Evolutionary conservation across 805 yeast genomes (phyloP).

Genomic region (Jamesozyma gamospora): DNA sequence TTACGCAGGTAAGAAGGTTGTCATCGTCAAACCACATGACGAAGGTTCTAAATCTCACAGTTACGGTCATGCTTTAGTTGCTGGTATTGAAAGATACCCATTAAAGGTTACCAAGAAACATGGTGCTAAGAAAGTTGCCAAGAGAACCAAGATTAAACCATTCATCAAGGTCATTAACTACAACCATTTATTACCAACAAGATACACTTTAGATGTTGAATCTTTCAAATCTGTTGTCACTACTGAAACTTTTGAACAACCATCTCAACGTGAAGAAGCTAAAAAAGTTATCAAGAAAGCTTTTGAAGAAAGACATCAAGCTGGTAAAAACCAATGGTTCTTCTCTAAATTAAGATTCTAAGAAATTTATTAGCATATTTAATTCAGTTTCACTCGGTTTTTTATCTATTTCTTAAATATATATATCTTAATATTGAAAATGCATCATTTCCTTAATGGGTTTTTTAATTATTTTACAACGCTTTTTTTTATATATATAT

Average conservation of each 20-base stretch:
- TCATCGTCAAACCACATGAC: conserved; percentile 95
- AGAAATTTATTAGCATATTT: conserved; percentile 15
- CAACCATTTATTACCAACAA: conserved; percentile 99
- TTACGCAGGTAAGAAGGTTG: conserved; percentile 99
- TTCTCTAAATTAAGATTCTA: conserved; percentile 94
- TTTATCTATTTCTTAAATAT: no score
- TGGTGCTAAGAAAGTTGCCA: conserved; percentile 93
- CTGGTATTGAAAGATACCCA: conserved; percentile 98
- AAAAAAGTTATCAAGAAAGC: conserved; percentile 98
- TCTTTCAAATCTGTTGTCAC: conserved; percentile 84
- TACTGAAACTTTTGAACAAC: conserved; percentile 91
- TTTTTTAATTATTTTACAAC: not conserved
- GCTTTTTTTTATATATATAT: not conserved
- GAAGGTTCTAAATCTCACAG: conserved; percentile 98
- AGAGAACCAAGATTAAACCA: conserved; percentile 98
- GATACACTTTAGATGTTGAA: conserved; percentile 97
- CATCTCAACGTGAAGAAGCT: conserved; percentile 97
- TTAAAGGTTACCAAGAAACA: conserved; percentile 89
- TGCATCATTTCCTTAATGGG: conserved; percentile 1
- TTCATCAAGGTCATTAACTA: conserved; percentile 98
- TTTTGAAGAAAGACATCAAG: conserved; percentile 98
- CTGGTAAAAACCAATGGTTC: conserved; percentile 99
- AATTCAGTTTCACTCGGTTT: no score
- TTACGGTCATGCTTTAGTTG: conserved; percentile 98
- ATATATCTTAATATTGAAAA: conserved; percentile 1